Base-by-base conservation (phyloP, 352 stramenopile genomes). In the Pythium aristosporum region DNA sequence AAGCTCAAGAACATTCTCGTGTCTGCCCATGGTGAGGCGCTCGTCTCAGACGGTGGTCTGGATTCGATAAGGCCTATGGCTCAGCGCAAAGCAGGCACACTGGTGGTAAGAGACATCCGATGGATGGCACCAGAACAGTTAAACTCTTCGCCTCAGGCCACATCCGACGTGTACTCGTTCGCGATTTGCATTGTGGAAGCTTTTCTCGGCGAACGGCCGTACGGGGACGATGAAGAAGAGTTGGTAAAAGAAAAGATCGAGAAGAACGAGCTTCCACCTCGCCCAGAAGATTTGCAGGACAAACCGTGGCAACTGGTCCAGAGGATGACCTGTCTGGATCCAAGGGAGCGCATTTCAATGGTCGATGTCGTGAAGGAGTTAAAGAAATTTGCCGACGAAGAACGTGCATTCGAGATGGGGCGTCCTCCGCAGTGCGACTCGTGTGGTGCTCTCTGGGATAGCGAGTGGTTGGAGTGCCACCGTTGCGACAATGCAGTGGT, bases 1-100 rank as follows among this genome's bases (percentile, higher is more conserved):
- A 98, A 98, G 70, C 96, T 91, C 32, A 72, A 71, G 16, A 69
- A 83, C 16, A 57, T 87, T 18, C 69, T 83, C 13, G 54, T 86
- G 15, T 60, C 52, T 15, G 36, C 21, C 5, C 49, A 75, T 16
- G 54, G 72, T 10, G 23, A 63, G 8, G 67, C 69, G 1, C 76
- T 62, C n/a, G 42, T 83, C 5, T 61, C 69, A 3, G 75, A 75
- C 46, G 80, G 79, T 54, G 67, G 57, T 6, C 44, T 79, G 2
- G 66, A 50, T 34, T 57, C 43, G 42, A 12, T 57, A 4, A 62
- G 42, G 23, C 16, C 37, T 18, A 43, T 43, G 37, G 16, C 37
- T 18, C 10, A 5, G 37, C 37, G 10, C 10, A 43, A 43, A 43
- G 37, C 10, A 12, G 37, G 37, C 37, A 43, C 37, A 51, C 12